Base-by-base conservation (phyloP, 441 rosid species). In the Viola pubescens region DNA sequence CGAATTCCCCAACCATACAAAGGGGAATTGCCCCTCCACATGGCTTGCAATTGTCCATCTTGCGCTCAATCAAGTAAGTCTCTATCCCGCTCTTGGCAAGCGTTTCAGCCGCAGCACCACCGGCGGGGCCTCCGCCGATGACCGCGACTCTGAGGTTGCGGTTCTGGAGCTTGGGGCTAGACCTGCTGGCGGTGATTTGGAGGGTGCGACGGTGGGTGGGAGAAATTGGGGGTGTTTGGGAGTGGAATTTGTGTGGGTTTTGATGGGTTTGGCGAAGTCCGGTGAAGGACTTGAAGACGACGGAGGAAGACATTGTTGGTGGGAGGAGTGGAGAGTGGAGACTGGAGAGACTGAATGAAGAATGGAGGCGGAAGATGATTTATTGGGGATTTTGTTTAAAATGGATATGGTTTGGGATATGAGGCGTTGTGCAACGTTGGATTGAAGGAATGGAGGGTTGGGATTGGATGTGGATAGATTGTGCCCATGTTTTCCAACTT, bases 1-100 rank as follows among this genome's bases (percentile, higher is more conserved):
- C 89, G 70, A 88, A 90, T 60, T 90, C 97, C 0, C 94, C 97
- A 48, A 90, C 96, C 97, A 88, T 86, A 72, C 94, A 88, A 45
- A 90, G 78, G 39, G 94, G 97, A 52, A 88, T 90, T 26, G 97
- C 96, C 2, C 97, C 91, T 0, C 97, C 94, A 59, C 97, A 91
- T 4, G 97, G 94, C 73, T 91, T 91, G 73, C 85, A 83, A 71
- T 91, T 91, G 68, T 91, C 94, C 54, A 91, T 77, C 80, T 90
- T 88, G 10, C 94, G 78, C 66, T 90, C 94, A 50, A 90, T 82
- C n/a, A 88, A 83, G 67, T 80, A 69, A 42, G 94, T 88, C 71
- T 88, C 96, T n/a, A 90, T 72, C 0, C 97, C 90, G 5, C 91
- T 86, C 56, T 82, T 73, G 0, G 91, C 94, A 10, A 91, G 77